Base-by-base conservation (phyloP, 2,329 filamentous ascomycete genomes). In the Aspergillus tamarii region DNA sequence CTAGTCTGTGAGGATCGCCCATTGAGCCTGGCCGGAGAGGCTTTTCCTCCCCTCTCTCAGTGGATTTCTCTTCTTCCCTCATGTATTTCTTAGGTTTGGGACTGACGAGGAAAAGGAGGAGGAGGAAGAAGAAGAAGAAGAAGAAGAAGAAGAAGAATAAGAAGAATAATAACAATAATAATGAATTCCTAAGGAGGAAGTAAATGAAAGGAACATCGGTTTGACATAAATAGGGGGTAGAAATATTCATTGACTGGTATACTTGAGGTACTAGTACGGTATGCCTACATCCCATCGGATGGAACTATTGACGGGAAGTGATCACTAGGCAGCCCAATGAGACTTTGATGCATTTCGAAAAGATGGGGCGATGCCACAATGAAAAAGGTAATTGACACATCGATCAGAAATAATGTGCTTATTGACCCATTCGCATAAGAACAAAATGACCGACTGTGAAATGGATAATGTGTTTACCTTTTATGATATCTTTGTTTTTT, bases 221-320 rank as follows among this genome's bases (percentile, higher is more conserved):
- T 63, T 67, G 61, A 64, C 50, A 41, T 65, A 61, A 58, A 59
- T 57, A 62, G 53, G 48, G 59, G 61, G 62, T 23, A 50, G 54
- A 34, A 59, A 57, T 21, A 23, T 26, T 21, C 21, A 28, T 21
- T 55, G 52, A 21, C 48, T 21, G 36, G n/a, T 11, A 12, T 32
- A 32, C 32, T 32, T 12, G 34, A 14, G 21, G 16, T 23, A 14
- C 46, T 14, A 26, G 26, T 14, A 50, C 14, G 34, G 23, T 30
- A 23, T 23, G 23, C 43, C 43, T 16, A 52, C 14, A n/a, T 30
- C 23, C 26, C 19, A 11, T n/a, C 30, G 28, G 16, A 14, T 39
- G 46, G 23, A 30, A 68, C 67, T 69, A 69, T 68, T 69, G 66
- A 62, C 60, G 63, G 65, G 62, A 65, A 57, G 48, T 36, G 48